Percentiles rank a stretch among this genome's conserved stretches.
Conservation (phyloP, 108 stramenopile genomes). For the Skeletonema costatum region DNA sequence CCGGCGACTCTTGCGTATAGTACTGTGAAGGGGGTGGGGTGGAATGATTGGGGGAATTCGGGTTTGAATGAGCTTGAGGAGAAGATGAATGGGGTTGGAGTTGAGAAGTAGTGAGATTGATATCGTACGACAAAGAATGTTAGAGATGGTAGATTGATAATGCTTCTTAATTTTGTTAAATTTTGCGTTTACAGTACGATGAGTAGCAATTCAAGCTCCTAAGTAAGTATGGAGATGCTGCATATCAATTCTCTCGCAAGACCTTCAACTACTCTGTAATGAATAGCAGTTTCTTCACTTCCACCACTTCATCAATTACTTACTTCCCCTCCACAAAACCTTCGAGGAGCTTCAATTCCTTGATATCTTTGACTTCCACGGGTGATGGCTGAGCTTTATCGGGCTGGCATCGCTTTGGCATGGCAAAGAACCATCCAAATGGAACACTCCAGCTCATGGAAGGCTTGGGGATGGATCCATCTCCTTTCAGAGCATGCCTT, state of each 20-base stretch:
- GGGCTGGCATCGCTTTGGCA: conserved; percentile 31
- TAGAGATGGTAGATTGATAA: neutral
- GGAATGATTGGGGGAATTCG: conserved; percentile 69
- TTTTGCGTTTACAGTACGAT: neutral
- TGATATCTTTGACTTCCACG: conserved; percentile 9
- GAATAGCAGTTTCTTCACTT: neutral
- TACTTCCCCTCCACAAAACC: conserved; percentile 1
- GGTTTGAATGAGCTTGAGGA: conserved; percentile 59
- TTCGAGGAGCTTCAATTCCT: conserved; percentile 23
- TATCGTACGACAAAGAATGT: neutral
- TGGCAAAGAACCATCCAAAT: conserved; percentile 43
- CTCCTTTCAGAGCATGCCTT: conserved; percentile 39
- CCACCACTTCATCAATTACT: too few relatives aligned
- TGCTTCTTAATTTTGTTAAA: neutral
- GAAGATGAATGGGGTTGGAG: conserved; percentile 24
- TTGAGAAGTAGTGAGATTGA: neutral
- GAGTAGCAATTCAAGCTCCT: too few relatives aligned
- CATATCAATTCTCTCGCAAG: neutral
- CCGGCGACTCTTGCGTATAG: conserved; percentile 62
- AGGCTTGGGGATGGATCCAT: conserved; percentile 26
- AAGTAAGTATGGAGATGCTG: neutral
- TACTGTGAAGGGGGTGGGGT: conserved; percentile 62
- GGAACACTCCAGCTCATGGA: conserved; percentile 49
- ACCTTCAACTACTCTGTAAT: neutral
- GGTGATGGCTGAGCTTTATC: conserved; percentile 32